A percentile compares a stretch with the other conserved stretches of the same genome.
Conservation (phyloP, 192 early-diverging fungal genomes). For the Dissophora ornata region DNA sequence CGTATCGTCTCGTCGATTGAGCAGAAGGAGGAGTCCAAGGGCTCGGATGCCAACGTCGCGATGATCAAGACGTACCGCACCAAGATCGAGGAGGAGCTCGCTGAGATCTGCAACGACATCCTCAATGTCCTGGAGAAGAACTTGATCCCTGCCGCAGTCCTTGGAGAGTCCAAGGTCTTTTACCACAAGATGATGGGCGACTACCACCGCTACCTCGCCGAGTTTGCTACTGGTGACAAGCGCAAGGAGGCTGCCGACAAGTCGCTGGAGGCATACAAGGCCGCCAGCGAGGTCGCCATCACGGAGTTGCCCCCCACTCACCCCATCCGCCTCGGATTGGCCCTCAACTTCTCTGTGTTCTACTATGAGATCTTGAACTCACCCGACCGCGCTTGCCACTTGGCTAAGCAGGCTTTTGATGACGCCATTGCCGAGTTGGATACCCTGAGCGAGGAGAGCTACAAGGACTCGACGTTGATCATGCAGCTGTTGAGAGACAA, state of each 20-base stretch:
- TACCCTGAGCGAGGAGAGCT: slow-evolving; percentile 97
- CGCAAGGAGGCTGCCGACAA: slow-evolving; percentile 84
- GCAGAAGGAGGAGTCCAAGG: slow-evolving; percentile 98
- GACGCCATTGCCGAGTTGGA: slow-evolving; percentile 99
- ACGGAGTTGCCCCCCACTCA: slow-evolving; percentile 96
- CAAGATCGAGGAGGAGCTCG: slow-evolving; percentile 96
- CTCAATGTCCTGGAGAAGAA: slow-evolving; percentile 89
- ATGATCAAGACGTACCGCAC: slow-evolving; percentile 95
- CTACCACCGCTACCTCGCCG: slow-evolving; percentile 99
- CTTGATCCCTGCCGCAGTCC: slow-evolving; percentile 89
- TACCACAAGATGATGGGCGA: slow-evolving; percentile 99
- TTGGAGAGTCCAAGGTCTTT: slow-evolving; percentile 99
- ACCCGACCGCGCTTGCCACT: slow-evolving; percentile 95
- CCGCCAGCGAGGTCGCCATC: slow-evolving; percentile 93
- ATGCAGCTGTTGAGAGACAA: slow-evolving; percentile 99
- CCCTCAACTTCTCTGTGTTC: slow-evolving; percentile 99
- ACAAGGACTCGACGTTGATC: slow-evolving; percentile 91
- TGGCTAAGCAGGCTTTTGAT: slow-evolving; percentile 97
- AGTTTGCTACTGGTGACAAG: slow-evolving; percentile 91
- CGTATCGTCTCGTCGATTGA: slow-evolving; percentile 99
- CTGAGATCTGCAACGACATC: slow-evolving; percentile 96
- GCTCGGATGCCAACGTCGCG: slow-evolving; percentile 88
- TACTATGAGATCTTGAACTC: slow-evolving; percentile 99
- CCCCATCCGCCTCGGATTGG: slow-evolving; percentile 97
- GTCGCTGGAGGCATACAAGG: slow-evolving; percentile 95